phyloP scores from a whole-genome alignment of 208 protist genomes.

The Endotrypanum monterogeii region DNA sequence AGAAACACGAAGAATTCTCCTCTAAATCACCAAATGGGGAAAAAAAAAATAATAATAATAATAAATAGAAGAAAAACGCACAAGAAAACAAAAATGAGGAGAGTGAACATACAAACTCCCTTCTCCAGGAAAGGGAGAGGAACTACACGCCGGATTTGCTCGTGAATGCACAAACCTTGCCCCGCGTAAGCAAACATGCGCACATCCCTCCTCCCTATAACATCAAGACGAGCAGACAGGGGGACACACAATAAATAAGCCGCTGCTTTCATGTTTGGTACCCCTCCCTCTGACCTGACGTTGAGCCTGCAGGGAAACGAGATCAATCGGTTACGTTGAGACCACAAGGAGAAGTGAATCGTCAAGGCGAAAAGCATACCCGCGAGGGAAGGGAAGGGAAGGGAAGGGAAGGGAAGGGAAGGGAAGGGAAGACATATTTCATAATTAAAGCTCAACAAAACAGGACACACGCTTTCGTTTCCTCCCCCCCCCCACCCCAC shows the following conservation, averaged over 20 bases:
- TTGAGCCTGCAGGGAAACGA: not conserved
- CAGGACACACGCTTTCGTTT: not conserved
- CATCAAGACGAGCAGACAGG: not conserved
- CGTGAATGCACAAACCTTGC: not conserved
- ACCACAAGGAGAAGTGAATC: not conserved
- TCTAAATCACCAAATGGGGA: not conserved
- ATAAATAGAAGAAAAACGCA: not conserved
- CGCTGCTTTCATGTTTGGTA: not conserved
- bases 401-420: not conserved
- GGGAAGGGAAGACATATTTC: not conserved
- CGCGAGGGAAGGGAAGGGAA: not conserved
- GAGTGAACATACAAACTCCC: not conserved
- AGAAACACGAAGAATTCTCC: not conserved
- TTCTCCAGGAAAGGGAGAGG: not conserved
- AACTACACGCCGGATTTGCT: not conserved
- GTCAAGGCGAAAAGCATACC: not conserved
- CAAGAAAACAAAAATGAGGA: not conserved
- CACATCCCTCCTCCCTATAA: not conserved
- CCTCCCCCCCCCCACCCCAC: no score
- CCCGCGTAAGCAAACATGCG: not conserved
- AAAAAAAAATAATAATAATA: not conserved
- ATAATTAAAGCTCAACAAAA: not conserved
- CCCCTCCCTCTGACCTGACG: not conserved
- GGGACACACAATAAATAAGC: not conserved
- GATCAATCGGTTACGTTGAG: not conserved